Evolutionary conservation across 2,329 filamentous ascomycete species (phyloP).

Genomic region (Annulohypoxylon truncatum): DNA sequence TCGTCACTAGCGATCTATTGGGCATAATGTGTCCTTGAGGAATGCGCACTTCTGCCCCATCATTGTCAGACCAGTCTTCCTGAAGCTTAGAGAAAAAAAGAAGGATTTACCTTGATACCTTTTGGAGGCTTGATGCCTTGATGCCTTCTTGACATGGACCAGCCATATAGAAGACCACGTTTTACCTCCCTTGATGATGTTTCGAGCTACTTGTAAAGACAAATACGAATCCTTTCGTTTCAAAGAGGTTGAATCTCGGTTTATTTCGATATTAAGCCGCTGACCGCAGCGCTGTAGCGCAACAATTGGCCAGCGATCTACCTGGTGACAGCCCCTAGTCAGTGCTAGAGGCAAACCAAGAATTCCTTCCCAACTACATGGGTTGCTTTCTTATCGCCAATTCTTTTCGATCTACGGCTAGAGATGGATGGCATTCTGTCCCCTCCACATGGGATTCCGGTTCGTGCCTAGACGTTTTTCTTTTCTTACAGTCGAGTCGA

Average conservation of each 20-base stretch:
- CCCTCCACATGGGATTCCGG: constrained; percentile 30
- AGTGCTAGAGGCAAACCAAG: constrained; percentile 19
- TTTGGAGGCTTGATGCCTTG: constrained; percentile 1
- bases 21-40: neutral
- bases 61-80: constrained; percentile 11
- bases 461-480: constrained; percentile 16
- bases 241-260: constrained; percentile 6
- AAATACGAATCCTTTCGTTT: constrained; percentile 7
- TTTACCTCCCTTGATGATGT: constrained; percentile 1
- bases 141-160: constrained; percentile 1
- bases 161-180: neutral
- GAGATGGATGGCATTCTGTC: constrained; percentile 31
- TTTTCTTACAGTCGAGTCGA: constrained; percentile 6
- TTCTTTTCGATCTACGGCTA: constrained; percentile 24
- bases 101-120: constrained; percentile 11
- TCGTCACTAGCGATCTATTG: constrained; percentile 12
- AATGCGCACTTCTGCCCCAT: constrained; percentile 13
- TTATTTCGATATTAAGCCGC: constrained; percentile 12
- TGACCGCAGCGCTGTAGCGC: constrained; percentile 18
- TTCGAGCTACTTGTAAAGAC: constrained; percentile 9
- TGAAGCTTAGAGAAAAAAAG: constrained; percentile 1
- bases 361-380: constrained; percentile 20
- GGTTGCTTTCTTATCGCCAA: constrained; percentile 22
- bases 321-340: constrained; percentile 19
- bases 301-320: constrained; percentile 22